A percentile compares a stretch with the other conserved stretches of the same genome.
Conservation (phyloP, 225 moss, liverwort and hornwort species). For the Polytrichum commune region DNA sequence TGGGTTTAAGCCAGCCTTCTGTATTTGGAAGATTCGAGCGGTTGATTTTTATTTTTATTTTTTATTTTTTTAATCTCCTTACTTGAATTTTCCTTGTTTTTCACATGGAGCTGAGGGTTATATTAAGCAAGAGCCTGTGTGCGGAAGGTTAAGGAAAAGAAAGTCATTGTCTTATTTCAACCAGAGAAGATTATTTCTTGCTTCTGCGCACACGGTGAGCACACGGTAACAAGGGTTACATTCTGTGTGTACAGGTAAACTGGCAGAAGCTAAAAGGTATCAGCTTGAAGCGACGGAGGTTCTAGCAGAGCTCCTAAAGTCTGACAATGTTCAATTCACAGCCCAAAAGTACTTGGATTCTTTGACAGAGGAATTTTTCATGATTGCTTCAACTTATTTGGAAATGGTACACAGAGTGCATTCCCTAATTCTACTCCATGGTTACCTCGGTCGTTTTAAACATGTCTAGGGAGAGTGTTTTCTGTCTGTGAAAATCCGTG, state of each 20-base stretch:
- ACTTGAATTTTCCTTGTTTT: no score
- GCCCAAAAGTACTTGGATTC: constrained; percentile 72
- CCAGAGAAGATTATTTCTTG: not conserved
- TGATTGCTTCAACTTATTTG: constrained; percentile 92
- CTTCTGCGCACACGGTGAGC: not conserved
- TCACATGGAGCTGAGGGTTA: no score
- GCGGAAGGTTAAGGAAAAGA: no score
- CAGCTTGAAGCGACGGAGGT: constrained; percentile 92
- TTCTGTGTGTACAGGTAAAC: constrained; percentile 35
- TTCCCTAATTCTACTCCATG: not conserved
- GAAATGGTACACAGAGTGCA: constrained; percentile 63
- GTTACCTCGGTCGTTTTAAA: not conserved
- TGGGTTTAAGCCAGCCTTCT: no score
- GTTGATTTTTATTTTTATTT: no score
- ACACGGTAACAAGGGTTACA: no score
- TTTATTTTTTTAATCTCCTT: no score
- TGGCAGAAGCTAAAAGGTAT: constrained; percentile 58
- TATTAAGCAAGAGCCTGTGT: no score
- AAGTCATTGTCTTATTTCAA: no score
- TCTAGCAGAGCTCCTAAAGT: constrained; percentile 89
- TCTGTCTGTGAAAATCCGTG: no score
- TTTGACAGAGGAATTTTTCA: constrained; percentile 90
- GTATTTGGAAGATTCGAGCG: no score
- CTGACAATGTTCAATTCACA: constrained; percentile 50
- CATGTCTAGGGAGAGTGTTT: no score